A percentile compares a stretch with the other conserved stretches of the same genome.
These are phyloP conservation scores for Lipomyces yamanashiensis DNA, from an alignment of 805 yeast species.

Conservation along the genomic window DNA sequence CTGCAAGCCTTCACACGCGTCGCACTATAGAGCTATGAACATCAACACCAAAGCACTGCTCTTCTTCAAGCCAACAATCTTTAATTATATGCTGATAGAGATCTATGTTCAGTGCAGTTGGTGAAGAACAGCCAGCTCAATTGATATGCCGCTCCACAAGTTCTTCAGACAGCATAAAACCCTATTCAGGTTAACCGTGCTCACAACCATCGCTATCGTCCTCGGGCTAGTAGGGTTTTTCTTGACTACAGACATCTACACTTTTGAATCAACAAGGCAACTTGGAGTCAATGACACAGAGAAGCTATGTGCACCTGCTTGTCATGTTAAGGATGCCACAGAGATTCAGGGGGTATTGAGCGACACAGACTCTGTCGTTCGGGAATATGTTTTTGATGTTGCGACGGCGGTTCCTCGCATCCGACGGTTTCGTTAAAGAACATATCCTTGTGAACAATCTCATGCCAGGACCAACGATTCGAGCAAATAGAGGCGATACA, in stretches of 20 bases:
- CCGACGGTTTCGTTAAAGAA: slow-evolving; percentile 48
- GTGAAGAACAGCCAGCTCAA: no score
- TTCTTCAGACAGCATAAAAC: no score
- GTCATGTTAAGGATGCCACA: slow-evolving; percentile 15
- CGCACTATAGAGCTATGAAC: no score
- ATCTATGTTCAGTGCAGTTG: no score
- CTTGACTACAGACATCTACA: not conserved
- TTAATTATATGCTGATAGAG: no score
- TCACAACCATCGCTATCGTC: no score
- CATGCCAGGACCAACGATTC: slow-evolving; percentile 58
- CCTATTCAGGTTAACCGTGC: no score
- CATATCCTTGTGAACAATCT: slow-evolving; percentile 50
- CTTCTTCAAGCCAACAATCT: no score
- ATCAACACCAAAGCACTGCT: no score
- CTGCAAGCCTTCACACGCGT: no score
- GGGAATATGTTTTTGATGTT: slow-evolving; percentile 16
- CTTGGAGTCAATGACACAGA: not conserved
- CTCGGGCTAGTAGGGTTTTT: no score
- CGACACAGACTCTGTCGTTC: not conserved
- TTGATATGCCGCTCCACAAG: no score
- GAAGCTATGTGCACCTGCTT: not conserved
- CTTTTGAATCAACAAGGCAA: not conserved
- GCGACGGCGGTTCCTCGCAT: not conserved
- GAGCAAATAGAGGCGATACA: slow-evolving; percentile 48
- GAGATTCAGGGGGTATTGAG: not conserved